Evolutionary conservation across 73 alveolate species (phyloP), one percentile per base, ranked within the genome.

Genomic region (Paramecium caudatum): DNA sequence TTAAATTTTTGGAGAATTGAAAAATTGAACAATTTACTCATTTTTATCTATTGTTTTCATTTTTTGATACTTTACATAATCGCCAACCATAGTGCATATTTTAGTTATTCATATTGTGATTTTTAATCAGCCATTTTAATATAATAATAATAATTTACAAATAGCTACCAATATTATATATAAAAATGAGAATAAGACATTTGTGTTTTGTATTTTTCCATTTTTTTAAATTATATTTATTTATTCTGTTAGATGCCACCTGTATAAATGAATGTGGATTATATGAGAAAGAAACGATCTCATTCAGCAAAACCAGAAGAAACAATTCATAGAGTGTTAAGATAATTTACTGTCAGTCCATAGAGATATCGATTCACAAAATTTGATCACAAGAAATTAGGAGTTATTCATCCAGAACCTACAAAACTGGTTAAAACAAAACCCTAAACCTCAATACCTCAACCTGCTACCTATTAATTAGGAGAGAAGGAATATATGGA

Each of bases 1-100:
- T 74, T 74, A n/a, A 41, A 74, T 74, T 74, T 74, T 74, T 17
- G 88, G 88, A 1, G 88, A 74, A 74, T 74, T 74, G 55, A 74
- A 74, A 45, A 74, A 74, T 74, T 74, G 21, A 25, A 74, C 65
- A 6, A 74, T 74, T 74, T 37, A 41, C 43, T 74, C 88, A 41
- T 74, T 74, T 74, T 74, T 74, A 74, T 36, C 88, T 74, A 74
- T 27, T 19, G 43, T 43, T 15, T 39, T 3, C 25, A 16, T 74
- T 39, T 16, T n/a, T 16, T 21, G 5, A 27, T 74, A 74, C 88
- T 74, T 74, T 74, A 74, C 88, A 74, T 74, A 19, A 74, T 74
- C 16, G 88, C 88, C 27, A 74, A 74, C 88, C 88, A 74, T 8
- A 74, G 15, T 0, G 88, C 88, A 74, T 74, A 27, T 47, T 74